Evolutionary conservation across 2,329 filamentous ascomycete species (phyloP), one percentile per base, ranked within the genome.

Genomic region (Tolypocladium endophyticum): DNA sequence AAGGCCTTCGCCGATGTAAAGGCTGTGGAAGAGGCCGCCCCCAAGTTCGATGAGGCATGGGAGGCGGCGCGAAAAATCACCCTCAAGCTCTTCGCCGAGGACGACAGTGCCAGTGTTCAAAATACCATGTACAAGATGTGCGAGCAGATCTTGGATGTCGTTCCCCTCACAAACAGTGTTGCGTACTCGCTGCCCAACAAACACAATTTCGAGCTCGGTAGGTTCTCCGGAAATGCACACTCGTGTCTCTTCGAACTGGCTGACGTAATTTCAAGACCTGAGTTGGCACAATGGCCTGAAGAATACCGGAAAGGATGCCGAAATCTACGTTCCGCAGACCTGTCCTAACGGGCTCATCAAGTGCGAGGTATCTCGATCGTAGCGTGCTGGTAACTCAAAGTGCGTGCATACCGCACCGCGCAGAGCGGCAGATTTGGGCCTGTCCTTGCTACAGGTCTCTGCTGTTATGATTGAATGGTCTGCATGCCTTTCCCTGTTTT

Each of bases 61-160:
- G 79, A 86, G 64, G 81, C 82, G 58, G 91, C 91, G n/a, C 82
- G 91, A 62, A 79, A 81, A 58, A 94, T 95, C 72, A 97, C 92
- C n/a, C 81, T 97, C 73, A 89, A 89, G 77, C 89, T 87, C 0
- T 99, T 99, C 70, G 93, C 94, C 50, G 84, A 87, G 70, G 92
- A 99, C 70, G 81, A 92, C 71, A 96, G 90, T 69, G 90, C 94
- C 55, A 96, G 90, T 68, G 94, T 99, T 30, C 94, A 99, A 78
- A 87, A 87, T 68, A 97, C 93, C 62, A 97, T 99, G 94, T 99
- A 97, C 80, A 95, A 97, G 80, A 99, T 99, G 93, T 87, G 84
- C 68, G 88, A 93, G 73, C 80, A 87, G 73, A 96, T 99, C 66
- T 80, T 99, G 58, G 87, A 83, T 11, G 84, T 81, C 28, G 89